These are phyloP conservation scores for Aspergillus conjunctus DNA, from an alignment of 495 filamentous ascomycete genomes.

Conservation along the genomic window DNA sequence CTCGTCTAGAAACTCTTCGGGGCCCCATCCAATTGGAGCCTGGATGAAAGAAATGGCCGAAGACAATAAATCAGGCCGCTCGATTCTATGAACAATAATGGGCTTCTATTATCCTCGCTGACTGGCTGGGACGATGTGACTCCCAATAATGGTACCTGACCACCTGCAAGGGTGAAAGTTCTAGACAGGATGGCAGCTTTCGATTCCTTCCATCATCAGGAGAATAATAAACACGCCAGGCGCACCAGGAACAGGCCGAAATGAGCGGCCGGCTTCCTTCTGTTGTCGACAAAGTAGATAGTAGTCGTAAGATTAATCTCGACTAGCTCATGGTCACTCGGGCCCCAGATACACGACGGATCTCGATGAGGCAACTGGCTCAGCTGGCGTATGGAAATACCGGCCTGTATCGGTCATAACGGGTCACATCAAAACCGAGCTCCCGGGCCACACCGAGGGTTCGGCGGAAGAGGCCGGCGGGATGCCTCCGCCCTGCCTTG, in stretches of 20 bases:
- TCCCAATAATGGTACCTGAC: constrained; percentile 3
- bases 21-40: background rate
- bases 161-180: constrained; percentile 18
- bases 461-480: constrained; percentile 42
- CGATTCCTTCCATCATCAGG: background rate
- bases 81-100: background rate
- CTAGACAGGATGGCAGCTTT: background rate
- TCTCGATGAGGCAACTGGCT: background rate
- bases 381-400: background rate
- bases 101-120: background rate
- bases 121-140: background rate
- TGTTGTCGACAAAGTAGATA: background rate
- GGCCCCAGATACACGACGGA: background rate
- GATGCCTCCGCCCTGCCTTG: constrained; percentile 36
- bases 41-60: background rate
- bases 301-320: background rate
- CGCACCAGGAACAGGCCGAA: background rate
- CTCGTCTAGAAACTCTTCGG: background rate
- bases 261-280: background rate
- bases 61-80: constrained; percentile 1
- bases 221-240: background rate
- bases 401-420: constrained; percentile 14
- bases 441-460: constrained; percentile 26
- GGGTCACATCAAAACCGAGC: constrained; percentile 15
- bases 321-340: background rate